phyloP scores from a whole-genome alignment of 345 rosid genomes.

The Raphanus raphanistrum region DNA sequence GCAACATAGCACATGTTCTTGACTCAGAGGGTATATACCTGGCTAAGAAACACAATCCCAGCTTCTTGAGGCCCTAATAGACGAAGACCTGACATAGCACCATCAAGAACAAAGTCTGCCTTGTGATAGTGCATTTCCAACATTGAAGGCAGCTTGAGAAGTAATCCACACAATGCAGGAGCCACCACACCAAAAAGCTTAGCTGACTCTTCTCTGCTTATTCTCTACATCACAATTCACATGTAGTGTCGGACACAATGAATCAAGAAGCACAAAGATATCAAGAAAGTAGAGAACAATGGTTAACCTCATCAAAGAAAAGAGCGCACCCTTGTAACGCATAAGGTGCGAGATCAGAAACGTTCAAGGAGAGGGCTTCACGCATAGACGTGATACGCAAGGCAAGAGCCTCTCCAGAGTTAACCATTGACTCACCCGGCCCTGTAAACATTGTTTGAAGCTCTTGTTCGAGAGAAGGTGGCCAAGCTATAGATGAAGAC shows the following conservation, averaged over 20 bases:
- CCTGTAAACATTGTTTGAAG: slow-evolving; percentile 62
- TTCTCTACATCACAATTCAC: slow-evolving; percentile 28
- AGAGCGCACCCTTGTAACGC: slow-evolving; percentile 50
- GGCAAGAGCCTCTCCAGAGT: slow-evolving; percentile 60
- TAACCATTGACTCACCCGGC: slow-evolving; percentile 51
- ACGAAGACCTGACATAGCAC: slow-evolving; percentile 50
- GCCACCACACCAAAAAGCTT: slow-evolving; percentile 65
- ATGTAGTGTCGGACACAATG: neutral
- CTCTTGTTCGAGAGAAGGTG: slow-evolving; percentile 49
- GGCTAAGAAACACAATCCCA: slow-evolving; percentile 72
- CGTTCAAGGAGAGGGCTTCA: slow-evolving; percentile 44
- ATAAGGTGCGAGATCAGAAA: slow-evolving; percentile 41
- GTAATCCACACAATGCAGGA: slow-evolving; percentile 52
- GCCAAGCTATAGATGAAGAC: slow-evolving; percentile 61
- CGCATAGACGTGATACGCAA: slow-evolving; percentile 49
- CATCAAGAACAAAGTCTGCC: slow-evolving; percentile 43
- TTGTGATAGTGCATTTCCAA: slow-evolving; percentile 63
- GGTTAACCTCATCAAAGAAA: slow-evolving; percentile 65
- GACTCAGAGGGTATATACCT: slow-evolving; percentile 48
- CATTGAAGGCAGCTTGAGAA: slow-evolving; percentile 58
- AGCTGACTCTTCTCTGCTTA: slow-evolving; percentile 46
- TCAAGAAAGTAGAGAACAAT: neutral
- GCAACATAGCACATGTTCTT: neutral
- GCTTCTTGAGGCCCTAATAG: slow-evolving; percentile 60
- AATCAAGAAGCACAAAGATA: slow-evolving; percentile 1